Evolutionary conservation across 768 basidiomycete genomes (phyloP).

Genomic region (Tricholoma furcatifolium): DNA sequence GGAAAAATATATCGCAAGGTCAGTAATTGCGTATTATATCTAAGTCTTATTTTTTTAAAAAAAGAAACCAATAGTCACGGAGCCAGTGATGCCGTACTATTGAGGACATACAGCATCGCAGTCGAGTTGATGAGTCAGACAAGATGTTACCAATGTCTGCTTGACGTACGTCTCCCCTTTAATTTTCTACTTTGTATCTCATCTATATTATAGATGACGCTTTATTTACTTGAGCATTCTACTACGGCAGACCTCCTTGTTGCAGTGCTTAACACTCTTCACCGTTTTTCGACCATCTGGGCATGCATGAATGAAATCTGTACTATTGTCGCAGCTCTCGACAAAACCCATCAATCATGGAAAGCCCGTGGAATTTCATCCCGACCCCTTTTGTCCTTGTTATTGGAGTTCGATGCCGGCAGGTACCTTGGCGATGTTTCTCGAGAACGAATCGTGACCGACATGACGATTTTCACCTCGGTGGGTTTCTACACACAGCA

Average conservation of each 20-base stretch:
- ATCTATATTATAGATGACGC: constrained; percentile 41
- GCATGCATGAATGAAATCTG: constrained; percentile 65
- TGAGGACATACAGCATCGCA: constrained; percentile 55
- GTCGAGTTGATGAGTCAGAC: constrained; percentile 60
- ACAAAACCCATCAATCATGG: constrained; percentile 61
- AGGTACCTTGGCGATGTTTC: constrained; percentile 52
- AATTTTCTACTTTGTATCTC: not conserved
- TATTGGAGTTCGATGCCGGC: constrained; percentile 65
- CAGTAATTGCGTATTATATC: not conserved
- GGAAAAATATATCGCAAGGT: constrained; percentile 54
- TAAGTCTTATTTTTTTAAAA: not conserved
- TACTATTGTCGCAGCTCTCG: constrained; percentile 58
- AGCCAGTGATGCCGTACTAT: constrained; percentile 30
- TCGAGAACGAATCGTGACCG: constrained; percentile 58
- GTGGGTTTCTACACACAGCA: constrained; percentile 34
- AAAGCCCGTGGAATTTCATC: constrained; percentile 65
- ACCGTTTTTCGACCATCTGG: constrained; percentile 73
- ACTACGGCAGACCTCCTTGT: constrained; percentile 51
- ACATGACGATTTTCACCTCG: constrained; percentile 59
- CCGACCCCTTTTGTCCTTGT: constrained; percentile 57
- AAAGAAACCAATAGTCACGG: constrained; percentile 16
- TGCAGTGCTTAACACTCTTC: constrained; percentile 69
- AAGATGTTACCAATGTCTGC: constrained; percentile 64
- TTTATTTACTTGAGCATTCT: constrained; percentile 53
- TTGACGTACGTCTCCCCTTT: constrained; percentile 53